Evolutionary conservation across 192 early-diverging fungal genomes (phyloP).

Genomic region (Cladochytrium replicatum): DNA sequence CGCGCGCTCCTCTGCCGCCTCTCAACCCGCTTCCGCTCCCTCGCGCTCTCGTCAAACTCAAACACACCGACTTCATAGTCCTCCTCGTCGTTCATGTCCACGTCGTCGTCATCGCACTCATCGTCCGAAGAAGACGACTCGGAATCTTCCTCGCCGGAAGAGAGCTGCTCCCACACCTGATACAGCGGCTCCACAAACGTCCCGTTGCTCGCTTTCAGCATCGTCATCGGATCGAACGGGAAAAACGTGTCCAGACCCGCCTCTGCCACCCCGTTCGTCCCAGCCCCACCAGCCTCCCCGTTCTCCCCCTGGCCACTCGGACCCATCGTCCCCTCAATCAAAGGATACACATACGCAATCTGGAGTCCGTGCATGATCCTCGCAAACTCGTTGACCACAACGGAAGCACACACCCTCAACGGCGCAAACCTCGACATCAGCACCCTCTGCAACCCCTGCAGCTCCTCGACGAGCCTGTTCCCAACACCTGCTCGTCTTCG

Average conservation of each 20-base stretch:
- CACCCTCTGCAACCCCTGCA: conserved; percentile 57
- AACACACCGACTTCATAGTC: conserved; percentile 37
- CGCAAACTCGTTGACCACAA: conserved; percentile 77
- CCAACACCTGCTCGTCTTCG: too few relatives aligned
- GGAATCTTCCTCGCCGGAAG: conserved; percentile 19
- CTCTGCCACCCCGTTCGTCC: not conserved
- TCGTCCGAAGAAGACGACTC: too few relatives aligned
- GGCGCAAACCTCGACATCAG: conserved; percentile 72
- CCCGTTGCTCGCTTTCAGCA: conserved; percentile 62
- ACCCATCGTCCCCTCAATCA: conserved; percentile 56
- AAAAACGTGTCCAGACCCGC: conserved; percentile 70
- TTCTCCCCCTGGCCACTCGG: conserved; percentile 3
- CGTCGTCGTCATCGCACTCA: conserved; percentile 45
- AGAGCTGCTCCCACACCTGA: conserved; percentile 59
- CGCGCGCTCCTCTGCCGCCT: too few relatives aligned
- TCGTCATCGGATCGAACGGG: conserved; percentile 85
- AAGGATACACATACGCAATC: conserved; percentile 79
- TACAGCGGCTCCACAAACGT: conserved; percentile 62
- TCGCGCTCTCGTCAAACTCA: too few relatives aligned
- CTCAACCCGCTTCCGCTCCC: too few relatives aligned
- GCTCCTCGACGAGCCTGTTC: conserved; percentile 26
- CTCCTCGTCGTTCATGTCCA: conserved; percentile 28
- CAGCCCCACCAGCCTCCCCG: conserved; percentile 3
- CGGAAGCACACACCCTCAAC: conserved; percentile 42
- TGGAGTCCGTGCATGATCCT: conserved; percentile 63